phyloP scores from a whole-genome alignment of 306 rosid genomes.

The Lathyrus oleraceus region DNA sequence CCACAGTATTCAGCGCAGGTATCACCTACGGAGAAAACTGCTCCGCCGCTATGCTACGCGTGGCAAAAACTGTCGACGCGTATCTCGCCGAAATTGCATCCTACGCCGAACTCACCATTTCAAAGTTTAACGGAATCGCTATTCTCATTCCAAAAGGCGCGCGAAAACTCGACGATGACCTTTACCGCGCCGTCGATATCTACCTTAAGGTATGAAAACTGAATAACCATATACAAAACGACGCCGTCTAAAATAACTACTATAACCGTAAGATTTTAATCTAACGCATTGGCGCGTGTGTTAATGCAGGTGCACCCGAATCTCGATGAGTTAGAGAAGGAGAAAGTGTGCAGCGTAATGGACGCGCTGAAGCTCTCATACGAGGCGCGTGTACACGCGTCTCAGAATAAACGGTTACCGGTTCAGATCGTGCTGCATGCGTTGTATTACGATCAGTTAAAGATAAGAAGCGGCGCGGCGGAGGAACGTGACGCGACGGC shows the following conservation, averaged over 20 bases:
- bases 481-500: constrained; percentile 34
- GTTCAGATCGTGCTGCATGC: constrained; percentile 90
- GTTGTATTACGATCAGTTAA: constrained; percentile 76
- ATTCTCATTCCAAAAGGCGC: constrained; percentile 59
- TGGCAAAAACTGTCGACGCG: constrained; percentile 58
- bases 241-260: background rate
- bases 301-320: constrained; percentile 67
- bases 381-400: constrained; percentile 89
- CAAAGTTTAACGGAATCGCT: constrained; percentile 77
- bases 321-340: constrained; percentile 81
- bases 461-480: constrained; percentile 61
- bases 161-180: constrained; percentile 74
- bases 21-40: constrained; percentile 48
- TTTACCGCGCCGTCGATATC: constrained; percentile 79
- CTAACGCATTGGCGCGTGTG: background rate
- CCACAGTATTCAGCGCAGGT: constrained; percentile 63
- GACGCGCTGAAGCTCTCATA: constrained; percentile 70
- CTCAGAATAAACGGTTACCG: constrained; percentile 81
- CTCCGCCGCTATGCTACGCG: constrained; percentile 59
- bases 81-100: constrained; percentile 69
- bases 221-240: background rate
- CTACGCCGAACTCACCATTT: constrained; percentile 55
- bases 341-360: constrained; percentile 88
- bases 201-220: constrained; percentile 59
- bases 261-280: background rate